Evolutionary conservation across 140 eudicot genomes (phyloP).

Genomic region (Bidens hawaiensis): DNA sequence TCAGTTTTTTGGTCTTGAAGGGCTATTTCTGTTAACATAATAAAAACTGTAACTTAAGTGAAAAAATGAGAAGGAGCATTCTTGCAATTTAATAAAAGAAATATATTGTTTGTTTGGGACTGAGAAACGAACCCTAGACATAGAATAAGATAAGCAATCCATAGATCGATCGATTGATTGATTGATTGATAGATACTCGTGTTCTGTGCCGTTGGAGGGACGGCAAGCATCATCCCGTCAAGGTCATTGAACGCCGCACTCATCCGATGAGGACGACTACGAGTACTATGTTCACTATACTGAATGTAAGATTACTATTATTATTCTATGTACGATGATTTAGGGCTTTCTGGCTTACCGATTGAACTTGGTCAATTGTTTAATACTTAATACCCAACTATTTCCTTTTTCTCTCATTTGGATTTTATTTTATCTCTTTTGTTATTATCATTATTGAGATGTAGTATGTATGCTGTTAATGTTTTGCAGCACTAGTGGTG

Average conservation of each 20-base stretch:
- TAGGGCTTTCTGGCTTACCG: neutral
- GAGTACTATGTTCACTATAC: constrained; percentile 96
- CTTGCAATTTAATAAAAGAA: no score
- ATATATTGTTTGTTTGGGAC: no score
- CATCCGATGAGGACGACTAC: constrained; percentile 58
- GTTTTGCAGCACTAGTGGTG: neutral
- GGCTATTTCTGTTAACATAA: no score
- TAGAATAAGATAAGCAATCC: no score
- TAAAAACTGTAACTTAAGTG: no score
- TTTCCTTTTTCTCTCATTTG: neutral
- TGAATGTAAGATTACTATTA: constrained; percentile 54
- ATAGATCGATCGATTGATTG: no score
- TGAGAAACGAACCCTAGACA: no score
- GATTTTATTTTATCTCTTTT: constrained; percentile 7
- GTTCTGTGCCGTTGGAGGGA: constrained; percentile 94
- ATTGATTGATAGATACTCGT: constrained; percentile 63
- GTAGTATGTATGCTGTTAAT: neutral
- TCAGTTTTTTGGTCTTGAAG: no score
- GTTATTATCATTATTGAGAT: neutral
- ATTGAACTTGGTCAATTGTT: neutral
- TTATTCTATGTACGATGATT: neutral
- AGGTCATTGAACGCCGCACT: constrained; percentile 90
- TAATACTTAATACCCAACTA: neutral
- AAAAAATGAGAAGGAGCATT: no score
- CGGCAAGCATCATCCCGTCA: constrained; percentile 80